Evolutionary conservation across 352 stramenopile genomes (phyloP).

Genomic region (Globisporangium perplexum): DNA sequence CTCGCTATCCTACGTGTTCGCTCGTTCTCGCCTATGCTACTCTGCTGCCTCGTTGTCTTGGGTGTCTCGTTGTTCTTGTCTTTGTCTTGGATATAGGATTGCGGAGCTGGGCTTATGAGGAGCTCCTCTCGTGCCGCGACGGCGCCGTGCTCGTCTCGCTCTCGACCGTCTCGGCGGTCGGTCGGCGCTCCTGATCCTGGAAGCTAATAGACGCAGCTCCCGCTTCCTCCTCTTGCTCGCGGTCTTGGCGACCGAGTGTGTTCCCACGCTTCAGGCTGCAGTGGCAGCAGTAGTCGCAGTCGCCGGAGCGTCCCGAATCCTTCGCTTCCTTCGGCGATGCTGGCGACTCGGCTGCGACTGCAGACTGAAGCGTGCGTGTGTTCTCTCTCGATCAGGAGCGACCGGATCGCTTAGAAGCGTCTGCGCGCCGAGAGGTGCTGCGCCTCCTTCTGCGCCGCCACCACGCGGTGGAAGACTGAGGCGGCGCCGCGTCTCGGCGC

Average conservation of each 20-base stretch:
- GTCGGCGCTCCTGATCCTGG: not conserved
- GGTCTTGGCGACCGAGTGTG: not conserved
- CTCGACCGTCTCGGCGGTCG: too few relatives aligned
- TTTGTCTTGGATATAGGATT: not conserved
- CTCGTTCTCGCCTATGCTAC: not conserved
- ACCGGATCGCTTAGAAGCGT: conserved; percentile 22
- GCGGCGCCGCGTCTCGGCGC: conserved; percentile 12
- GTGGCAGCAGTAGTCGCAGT: not conserved
- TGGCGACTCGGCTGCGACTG: not conserved
- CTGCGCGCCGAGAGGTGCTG: conserved; percentile 14
- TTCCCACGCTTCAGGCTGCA: not conserved
- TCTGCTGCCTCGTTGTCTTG: not conserved
- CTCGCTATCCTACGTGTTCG: not conserved
- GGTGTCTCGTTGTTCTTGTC: not conserved
- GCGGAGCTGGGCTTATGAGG: not conserved
- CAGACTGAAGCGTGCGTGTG: too few relatives aligned
- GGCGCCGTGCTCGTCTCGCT: not conserved
- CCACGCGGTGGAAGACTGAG: conserved; percentile 19
- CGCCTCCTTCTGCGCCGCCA: conserved; percentile 22
- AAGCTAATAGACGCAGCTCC: not conserved
- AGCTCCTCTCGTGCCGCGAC: not conserved
- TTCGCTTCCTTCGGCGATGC: conserved; percentile 9
- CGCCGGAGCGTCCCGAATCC: not conserved
- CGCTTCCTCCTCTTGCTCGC: not conserved
- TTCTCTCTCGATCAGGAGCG: not conserved